Base-by-base conservation (phyloP, 768 basidiomycete species). In the Boletus edulis region DNA sequence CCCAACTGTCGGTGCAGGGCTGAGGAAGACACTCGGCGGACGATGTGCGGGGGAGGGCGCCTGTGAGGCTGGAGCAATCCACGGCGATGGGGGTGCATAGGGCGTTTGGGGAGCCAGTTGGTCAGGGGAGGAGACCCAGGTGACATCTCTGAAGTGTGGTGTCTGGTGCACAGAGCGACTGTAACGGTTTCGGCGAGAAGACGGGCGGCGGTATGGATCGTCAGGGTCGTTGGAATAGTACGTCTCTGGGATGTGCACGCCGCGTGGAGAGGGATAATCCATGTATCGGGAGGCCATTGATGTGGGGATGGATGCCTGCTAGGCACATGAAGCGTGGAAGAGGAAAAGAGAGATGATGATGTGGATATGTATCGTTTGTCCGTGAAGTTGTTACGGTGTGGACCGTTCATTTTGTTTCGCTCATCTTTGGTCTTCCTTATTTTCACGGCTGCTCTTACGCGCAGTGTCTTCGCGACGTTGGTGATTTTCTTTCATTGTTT, bases 1-100 rank as follows among this genome's bases (percentile, higher is more conserved):
- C 20, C 66, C 68, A n/a, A 70, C 64, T 3, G 70, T 62, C 7
- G 58, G 55, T 14, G 52, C 59, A 2, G 59, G 67, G n/a, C 69
- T 69, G 11, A 65, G 53, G 4, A 57, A 55, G 15, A 44, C 8
- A 29, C 29, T 43, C 32, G 18, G 10, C 40, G 61, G 56, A 17
- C 62, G 51, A 24, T 49, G 55, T 11, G n/a, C 32, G 7, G 66
- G 57, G 5, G 65, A 46, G 20, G 58, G 55, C 9, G 15, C 46
- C 7, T 43, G 55, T 0, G 38, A 32, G 34, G 1, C n/a, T 12
- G 54, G 31, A 45, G 52, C 51, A 5, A 43, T 4, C 55, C 58
- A 55, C 0, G 52, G 63, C 3, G 54, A 31, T 4, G 52, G 46
- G n/a, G 38, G 49, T 6, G 39, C 40, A 52, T 45, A 18, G 11